Conservation (phyloP, 1,139 yeast species). For the Suhomyces wounanorum region DNA sequence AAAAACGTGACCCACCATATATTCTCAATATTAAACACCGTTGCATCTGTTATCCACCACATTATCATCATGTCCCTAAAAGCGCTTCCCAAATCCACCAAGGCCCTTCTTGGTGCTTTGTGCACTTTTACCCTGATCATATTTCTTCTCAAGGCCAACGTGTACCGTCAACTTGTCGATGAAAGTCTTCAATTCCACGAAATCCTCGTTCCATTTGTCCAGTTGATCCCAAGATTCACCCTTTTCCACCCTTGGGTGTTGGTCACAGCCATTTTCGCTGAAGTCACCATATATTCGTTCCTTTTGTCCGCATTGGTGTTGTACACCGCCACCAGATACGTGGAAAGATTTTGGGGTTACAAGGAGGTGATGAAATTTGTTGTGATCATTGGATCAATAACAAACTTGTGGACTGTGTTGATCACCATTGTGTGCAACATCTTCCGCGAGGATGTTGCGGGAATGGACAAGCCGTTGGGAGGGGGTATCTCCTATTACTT, state of each 20-base stretch:
- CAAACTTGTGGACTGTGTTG: constrained; percentile 33
- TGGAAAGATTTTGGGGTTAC: constrained; percentile 60
- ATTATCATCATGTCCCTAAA: constrained; percentile 7
- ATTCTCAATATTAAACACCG: neutral
- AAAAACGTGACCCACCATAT: neutral
- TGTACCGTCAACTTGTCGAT: constrained; percentile 11
- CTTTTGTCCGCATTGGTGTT: constrained; percentile 51
- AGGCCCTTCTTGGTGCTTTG: constrained; percentile 31
- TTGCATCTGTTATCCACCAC: neutral
- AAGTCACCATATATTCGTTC: constrained; percentile 55
- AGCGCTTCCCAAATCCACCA: constrained; percentile 29
- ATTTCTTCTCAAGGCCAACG: constrained; percentile 31
- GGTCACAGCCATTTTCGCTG: constrained; percentile 72
- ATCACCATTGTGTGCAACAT: constrained; percentile 44
- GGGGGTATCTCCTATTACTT: constrained; percentile 75
- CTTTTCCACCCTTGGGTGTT: constrained; percentile 74
- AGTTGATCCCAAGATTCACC: constrained; percentile 67
- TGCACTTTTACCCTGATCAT: constrained; percentile 26
- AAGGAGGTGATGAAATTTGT: constrained; percentile 63
- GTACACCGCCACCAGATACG: constrained; percentile 52
- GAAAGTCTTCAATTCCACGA: constrained; percentile 28
- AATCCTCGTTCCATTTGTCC: constrained; percentile 61
- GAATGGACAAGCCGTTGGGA: constrained; percentile 55
- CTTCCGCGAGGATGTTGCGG: constrained; percentile 36
- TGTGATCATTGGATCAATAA: constrained; percentile 55